Evolutionary conservation across 1,139 yeast genomes (phyloP), one percentile per base, ranked within the genome.

Genomic region (Yamadazyma dushanensis): DNA sequence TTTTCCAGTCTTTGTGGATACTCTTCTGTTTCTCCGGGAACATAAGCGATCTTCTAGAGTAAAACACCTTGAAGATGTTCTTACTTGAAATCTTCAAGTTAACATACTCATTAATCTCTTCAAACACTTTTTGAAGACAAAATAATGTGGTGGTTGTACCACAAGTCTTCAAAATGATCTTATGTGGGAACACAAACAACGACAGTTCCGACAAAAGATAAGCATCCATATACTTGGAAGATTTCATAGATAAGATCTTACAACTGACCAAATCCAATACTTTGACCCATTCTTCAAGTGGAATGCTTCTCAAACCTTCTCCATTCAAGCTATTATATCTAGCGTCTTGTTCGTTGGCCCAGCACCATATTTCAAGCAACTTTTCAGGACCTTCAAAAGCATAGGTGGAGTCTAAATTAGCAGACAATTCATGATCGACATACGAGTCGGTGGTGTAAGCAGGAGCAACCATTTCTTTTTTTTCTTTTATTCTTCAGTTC

Each of bases 381-480:
- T 92, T 92, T 61, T 92, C 98, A 15, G 98, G 97, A 9, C 98
- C 98, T 66, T 90, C 97, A 57, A 90, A 90, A 3, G 97, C 96
- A 56, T 79, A 83, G 14, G 95, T 73, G 21, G 96, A 88, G 62
- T 90, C 97, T 47, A 89, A 66, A 47, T 76, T 74, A 34, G 82
- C 82, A n/a, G 95, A 81, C 35, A 86, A 66, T 46, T 81, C 85
- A 60, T 83, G 88, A 59, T 88, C 88, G 51, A 84, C 78, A 53
- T 71, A 85, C 36, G 77, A 66, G 50, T 72, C 75, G 46, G 65
- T 65, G 38, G 57, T 41, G 50, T 61, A 61, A 41, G 72, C 68
- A 36, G 75, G 73, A 34, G 74, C 71, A 46, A 66, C 74, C 74
- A 68, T 68, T 34, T 34, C 35, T 38, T 32, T 18, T 26, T 18